Evolutionary conservation across 768 basidiomycete species (phyloP), one percentile per base, ranked within the genome.

Genomic region (Boletus reticulatus): DNA sequence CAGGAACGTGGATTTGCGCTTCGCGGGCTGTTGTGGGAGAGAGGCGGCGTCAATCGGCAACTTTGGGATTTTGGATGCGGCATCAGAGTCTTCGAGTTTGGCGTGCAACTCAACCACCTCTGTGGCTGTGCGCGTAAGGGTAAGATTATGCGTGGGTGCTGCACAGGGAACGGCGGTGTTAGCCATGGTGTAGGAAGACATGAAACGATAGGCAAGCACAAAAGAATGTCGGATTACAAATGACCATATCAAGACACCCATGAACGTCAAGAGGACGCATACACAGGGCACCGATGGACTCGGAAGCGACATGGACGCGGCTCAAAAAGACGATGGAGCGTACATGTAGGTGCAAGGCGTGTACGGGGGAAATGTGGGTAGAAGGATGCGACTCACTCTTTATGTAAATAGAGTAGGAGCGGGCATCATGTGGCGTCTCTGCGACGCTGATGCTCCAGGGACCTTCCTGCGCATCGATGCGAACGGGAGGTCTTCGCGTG

Each of bases 121-220:
- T 61, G 79, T 77, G 45, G 83, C 81, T 53, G 85, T 85, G 56
- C 93, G 84, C 9, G 87, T 89, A 44, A 95, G 84, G 39, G 93
- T 95, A 48, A 94, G 79, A 76, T 92, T 91, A 74, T 94, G 90
- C 22, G 89, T 94, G 29, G 92, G 88, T 20, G 93, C 93, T 92
- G 75, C 41, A 63, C 42, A 63, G 36, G 57, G 53, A 64, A 63
- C 64, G 56, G 57, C 60, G 54, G 64, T 52, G 67, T 75, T 65
- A 71, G 72, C 62, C 57, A 62, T 45, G 51, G 54, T 17, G 49
- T 46, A 62, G 52, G 54, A 53, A 39, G 48, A 55, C 20, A 50
- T 43, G 52, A 55, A 62, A 68, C 48, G 62, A 58, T 12, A 45
- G 62, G 51, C 6, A 49, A 56, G 4, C 46, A 38, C 9, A 57